phyloP scores from a whole-genome alignment of 306 rosid genomes.

The Dicorynia guianensis region DNA sequence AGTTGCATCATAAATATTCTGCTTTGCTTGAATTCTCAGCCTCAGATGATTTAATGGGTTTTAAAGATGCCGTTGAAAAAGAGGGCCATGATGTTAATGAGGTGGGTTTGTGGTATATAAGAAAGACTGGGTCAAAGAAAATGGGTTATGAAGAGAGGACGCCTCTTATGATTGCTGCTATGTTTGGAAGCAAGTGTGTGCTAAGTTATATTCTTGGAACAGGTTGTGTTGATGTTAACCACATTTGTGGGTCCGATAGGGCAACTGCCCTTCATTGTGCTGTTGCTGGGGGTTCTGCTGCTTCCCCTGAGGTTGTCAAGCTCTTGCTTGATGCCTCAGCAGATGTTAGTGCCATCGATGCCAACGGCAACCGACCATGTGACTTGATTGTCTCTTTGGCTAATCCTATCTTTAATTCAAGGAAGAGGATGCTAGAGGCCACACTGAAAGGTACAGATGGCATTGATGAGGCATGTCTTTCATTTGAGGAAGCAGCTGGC shows the following conservation, averaged over 20 bases:
- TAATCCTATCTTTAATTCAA: slow-evolving; percentile 43
- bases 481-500: slow-evolving; percentile 42
- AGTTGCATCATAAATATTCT: slow-evolving; percentile 41
- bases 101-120: slow-evolving; percentile 80
- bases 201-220: slow-evolving; percentile 53
- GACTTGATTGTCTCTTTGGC: slow-evolving; percentile 58
- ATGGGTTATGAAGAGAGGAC: slow-evolving; percentile 79
- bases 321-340: slow-evolving; percentile 77
- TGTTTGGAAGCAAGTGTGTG: slow-evolving; percentile 75
- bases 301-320: slow-evolving; percentile 65
- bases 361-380: slow-evolving; percentile 62
- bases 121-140: slow-evolving; percentile 71
- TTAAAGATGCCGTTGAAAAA: slow-evolving; percentile 66
- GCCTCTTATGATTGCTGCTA: slow-evolving; percentile 80
- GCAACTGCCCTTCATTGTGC: slow-evolving; percentile 91
- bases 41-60: slow-evolving; percentile 62
- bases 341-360: slow-evolving; percentile 56
- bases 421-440: slow-evolving; percentile 55
- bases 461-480: slow-evolving; percentile 41
- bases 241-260: slow-evolving; percentile 62
- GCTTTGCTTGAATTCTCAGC: slow-evolving; percentile 75
- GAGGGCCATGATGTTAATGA: slow-evolving; percentile 60
- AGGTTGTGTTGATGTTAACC: slow-evolving; percentile 65
- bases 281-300: slow-evolving; percentile 74
- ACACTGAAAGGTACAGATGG: slow-evolving; percentile 50